Evolutionary conservation across 257 asterid species (phyloP).

Genomic region (Dorcoceras hygrometricum): DNA sequence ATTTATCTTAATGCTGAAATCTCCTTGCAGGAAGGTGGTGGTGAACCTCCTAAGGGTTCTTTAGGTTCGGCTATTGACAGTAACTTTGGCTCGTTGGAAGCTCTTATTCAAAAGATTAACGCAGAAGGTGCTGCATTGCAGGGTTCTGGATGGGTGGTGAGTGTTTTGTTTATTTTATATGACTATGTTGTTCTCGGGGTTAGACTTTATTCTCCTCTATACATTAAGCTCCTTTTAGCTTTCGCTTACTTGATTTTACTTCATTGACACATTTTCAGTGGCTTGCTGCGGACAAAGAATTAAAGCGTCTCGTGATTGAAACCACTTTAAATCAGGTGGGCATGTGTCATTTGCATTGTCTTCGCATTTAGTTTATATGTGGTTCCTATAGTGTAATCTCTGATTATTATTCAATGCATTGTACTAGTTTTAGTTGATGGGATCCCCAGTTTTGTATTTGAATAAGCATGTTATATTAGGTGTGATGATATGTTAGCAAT

Average conservation of each 20-base stretch:
- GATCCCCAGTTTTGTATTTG: neutral
- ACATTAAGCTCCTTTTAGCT: neutral
- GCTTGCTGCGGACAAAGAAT: conserved; percentile 71
- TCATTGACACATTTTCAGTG: conserved; percentile 38
- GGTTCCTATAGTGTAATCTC: neutral
- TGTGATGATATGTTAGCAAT: neutral
- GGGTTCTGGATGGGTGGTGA: conserved; percentile 95
- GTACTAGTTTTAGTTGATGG: neutral
- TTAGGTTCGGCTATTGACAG: conserved; percentile 64
- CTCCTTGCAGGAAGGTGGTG: conserved; percentile 68
- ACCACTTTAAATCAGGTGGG: conserved; percentile 76
- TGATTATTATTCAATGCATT: neutral
- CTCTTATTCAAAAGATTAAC: conserved; percentile 58
- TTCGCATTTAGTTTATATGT: neutral
- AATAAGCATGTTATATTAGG: neutral
- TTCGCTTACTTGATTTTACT: neutral
- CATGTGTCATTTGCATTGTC: neutral
- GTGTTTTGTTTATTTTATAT: conserved; percentile 13
- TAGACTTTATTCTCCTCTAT: neutral
- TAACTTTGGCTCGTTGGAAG: conserved; percentile 65
- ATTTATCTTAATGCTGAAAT: conserved; percentile 12
- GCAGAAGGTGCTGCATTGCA: conserved; percentile 85
- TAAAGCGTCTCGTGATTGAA: conserved; percentile 61
- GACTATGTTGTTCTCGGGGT: neutral
- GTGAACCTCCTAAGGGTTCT: conserved; percentile 72